These are phyloP conservation scores for Globomyces sp. DNA, from an alignment of 371 early-diverging fungal species.

Conservation along the genomic window DNA sequence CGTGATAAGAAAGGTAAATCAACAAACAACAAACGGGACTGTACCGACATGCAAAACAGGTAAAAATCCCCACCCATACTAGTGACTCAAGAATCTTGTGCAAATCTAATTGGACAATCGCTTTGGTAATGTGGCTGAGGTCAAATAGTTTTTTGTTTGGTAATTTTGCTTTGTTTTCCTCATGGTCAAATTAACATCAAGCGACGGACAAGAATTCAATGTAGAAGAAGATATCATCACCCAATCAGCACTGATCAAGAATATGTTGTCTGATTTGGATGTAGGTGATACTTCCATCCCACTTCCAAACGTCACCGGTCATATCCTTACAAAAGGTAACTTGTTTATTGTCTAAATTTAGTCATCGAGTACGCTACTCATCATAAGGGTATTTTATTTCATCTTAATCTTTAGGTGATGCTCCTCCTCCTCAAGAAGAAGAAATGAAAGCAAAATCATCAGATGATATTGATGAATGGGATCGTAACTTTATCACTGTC, in stretches of 20 bases:
- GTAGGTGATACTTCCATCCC: slow-evolving; percentile 67
- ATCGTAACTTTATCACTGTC: slow-evolving; percentile 75
- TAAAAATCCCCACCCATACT: too few species aligned
- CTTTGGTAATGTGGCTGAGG: background rate
- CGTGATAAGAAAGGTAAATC: too few species aligned
- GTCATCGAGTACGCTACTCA: slow-evolving; percentile 83
- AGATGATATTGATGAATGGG: slow-evolving; percentile 77
- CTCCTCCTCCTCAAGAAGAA: slow-evolving; percentile 51
- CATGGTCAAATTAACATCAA: slow-evolving; percentile 37
- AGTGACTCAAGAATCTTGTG: too few species aligned
- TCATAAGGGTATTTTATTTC: slow-evolving; percentile 51
- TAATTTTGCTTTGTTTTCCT: background rate
- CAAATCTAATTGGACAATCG: background rate
- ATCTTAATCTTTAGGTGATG: slow-evolving; percentile 44
- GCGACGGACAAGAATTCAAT: slow-evolving; percentile 68
- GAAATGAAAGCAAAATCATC: slow-evolving; percentile 49
- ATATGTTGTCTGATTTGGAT: slow-evolving; percentile 78
- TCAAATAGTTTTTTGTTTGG: too few species aligned
- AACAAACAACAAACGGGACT: too few species aligned
- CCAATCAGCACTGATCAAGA: slow-evolving; percentile 88
- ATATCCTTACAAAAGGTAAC: slow-evolving; percentile 64
- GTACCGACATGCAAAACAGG: too few species aligned
- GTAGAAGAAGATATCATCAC: slow-evolving; percentile 78
- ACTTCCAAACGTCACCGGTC: slow-evolving; percentile 83
- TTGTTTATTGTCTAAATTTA: slow-evolving; percentile 10